phyloP scores from a whole-genome alignment of 2,329 filamentous ascomycete species.

The Tolypocladium capitatum region DNA sequence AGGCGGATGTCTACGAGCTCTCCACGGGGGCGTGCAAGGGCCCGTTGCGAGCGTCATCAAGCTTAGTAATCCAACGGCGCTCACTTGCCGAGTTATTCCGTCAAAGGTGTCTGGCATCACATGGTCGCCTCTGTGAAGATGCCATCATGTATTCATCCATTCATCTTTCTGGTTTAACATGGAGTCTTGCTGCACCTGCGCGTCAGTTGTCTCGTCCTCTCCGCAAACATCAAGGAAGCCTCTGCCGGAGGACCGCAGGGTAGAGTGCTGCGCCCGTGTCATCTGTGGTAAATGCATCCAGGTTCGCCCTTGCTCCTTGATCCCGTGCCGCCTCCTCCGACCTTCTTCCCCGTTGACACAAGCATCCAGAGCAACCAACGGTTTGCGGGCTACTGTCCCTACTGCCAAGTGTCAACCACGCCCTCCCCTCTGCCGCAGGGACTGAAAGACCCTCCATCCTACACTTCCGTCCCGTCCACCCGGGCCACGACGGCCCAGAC shows the following conservation, averaged over 20 bases:
- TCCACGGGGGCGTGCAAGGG: no score
- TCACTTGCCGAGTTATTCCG: no score
- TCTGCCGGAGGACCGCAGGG: conserved; percentile 41
- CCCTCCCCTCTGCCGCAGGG: conserved; percentile 47
- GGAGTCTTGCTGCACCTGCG: conserved; percentile 57
- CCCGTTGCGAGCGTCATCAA: no score
- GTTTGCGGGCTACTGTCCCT: conserved; percentile 56
- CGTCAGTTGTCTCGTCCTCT: conserved; percentile 43
- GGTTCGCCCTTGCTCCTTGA: conserved; percentile 24
- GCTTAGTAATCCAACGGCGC: no score
- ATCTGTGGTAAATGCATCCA: conserved; percentile 61
- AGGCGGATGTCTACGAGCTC: no score
- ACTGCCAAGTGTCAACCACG: conserved; percentile 57
- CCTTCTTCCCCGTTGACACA: conserved; percentile 3
- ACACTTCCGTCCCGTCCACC: conserved; percentile 28
- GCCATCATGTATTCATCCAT: not conserved
- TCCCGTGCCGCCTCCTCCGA: not conserved
- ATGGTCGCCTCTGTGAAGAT: not conserved
- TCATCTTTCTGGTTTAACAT: conserved; percentile 12
- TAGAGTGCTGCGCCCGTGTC: conserved; percentile 56
- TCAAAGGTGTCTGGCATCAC: no score
- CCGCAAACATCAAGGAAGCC: conserved; percentile 47
- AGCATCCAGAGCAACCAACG: conserved; percentile 45
- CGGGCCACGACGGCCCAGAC: conserved; percentile 9
- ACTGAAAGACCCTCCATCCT: conserved; percentile 55